Evolutionary conservation across 441 rosid species (phyloP).

Genomic region (Gossypium lobatum): DNA sequence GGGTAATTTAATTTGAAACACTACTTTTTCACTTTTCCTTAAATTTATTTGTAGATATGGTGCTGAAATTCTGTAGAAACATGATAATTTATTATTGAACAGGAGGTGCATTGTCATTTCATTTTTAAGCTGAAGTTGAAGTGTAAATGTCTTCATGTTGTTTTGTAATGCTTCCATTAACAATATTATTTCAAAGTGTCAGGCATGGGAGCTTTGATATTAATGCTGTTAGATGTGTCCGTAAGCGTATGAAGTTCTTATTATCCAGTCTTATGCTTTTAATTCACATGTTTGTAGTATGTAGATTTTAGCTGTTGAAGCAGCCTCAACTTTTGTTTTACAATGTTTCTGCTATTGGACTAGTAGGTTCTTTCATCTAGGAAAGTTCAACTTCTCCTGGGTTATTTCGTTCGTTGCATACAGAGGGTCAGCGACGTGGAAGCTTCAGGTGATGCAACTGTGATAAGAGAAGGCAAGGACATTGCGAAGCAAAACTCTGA

Average conservation of each 20-base stretch:
- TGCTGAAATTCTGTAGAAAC: not conserved
- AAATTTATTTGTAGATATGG: not conserved
- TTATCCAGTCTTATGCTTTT: not conserved
- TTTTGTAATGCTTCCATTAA: not conserved
- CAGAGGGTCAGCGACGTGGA: slow-evolving; percentile 29
- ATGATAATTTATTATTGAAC: not conserved
- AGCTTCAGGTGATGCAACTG: slow-evolving; percentile 28
- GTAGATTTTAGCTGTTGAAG: not conserved
- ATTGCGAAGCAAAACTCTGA: slow-evolving; percentile 25
- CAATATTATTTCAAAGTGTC: not conserved
- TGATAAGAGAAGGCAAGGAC: slow-evolving; percentile 12
- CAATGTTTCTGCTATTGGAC: slow-evolving; percentile 18
- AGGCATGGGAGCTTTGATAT: not conserved
- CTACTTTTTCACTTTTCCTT: not conserved
- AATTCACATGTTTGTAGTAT: not conserved
- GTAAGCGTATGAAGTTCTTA: not conserved
- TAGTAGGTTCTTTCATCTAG: slow-evolving; percentile 85
- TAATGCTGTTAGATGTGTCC: not conserved
- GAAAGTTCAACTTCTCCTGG: slow-evolving; percentile 75
- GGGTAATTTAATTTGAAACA: not conserved
- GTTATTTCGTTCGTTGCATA: slow-evolving; percentile 70
- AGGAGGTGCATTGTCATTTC: not conserved
- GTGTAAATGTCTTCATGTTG: not conserved
- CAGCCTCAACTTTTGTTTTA: not conserved
- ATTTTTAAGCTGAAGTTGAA: not conserved